Evolutionary conservation across 1,284 basidiomycete genomes (phyloP), one percentile per base, ranked within the genome.

Genomic region (Sanghuangporus weigelae): DNA sequence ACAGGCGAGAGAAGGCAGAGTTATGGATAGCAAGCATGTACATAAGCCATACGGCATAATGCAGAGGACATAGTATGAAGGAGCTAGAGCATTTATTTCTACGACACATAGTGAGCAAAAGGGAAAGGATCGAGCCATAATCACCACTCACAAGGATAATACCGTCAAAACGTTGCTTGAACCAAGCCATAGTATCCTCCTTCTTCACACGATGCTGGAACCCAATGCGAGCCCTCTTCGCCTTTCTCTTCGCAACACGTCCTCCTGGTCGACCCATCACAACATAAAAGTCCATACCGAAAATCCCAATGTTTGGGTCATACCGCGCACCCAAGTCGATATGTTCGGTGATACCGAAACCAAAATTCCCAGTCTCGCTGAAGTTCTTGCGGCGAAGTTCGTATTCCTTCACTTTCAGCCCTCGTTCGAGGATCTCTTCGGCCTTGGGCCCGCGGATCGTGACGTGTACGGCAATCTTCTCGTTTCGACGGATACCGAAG

Each of bases 371-470:
- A 67, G 93, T 97, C 78, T 94, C 92, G 72, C 94, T 96, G 83
- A 98, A 98, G 89, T 98, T 98, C 78, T 87, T 86, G 73, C 86
- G 84, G 69, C 84, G 81, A 77, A 99, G 83, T 83, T 99, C 96
- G 86, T 99, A 99, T 83, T 99, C 96, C 89, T 99, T 99, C 75
- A 99, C 96, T 83, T 98, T 99, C 76, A 99, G 85, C 60, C 95
- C 96, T 75, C 97, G 95, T 85, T 99, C 97, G 73, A 99, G 85
- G 78, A 97, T 98, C 81, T 99, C 96, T 86, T 99, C 96, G 60
- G 96, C 96, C 82, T 99, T 99, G 73, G 96, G 96, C 58, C 96
- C 96, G 71, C 96, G 95, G 81, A 99, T 97, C 76, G 96, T 99
- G 75, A 99, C 96, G 82, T 99, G 96, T 72, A 92, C 93, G 63